Evolutionary conservation across 192 early-diverging fungal genomes (phyloP).

Genomic region (Geranomyces michiganensis): DNA sequence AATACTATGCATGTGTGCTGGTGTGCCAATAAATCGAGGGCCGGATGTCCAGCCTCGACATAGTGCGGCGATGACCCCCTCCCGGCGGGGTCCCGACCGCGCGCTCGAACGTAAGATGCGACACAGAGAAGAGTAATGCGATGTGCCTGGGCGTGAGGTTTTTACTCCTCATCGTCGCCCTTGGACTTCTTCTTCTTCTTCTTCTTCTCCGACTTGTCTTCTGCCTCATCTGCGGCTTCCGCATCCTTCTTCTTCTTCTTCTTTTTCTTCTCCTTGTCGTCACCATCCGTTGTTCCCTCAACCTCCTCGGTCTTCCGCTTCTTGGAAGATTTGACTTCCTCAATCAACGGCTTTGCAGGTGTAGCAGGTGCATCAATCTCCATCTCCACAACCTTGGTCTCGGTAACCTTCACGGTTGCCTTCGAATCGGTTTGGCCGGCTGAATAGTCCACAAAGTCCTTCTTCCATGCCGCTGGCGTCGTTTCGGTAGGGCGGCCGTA

Average conservation of each 20-base stretch:
- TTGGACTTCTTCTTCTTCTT: conserved; percentile 45
- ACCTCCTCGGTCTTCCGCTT: conserved; percentile 48
- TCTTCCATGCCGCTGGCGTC: conserved; percentile 81
- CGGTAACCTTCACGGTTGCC: neutral
- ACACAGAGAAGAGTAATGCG: too few relatives aligned
- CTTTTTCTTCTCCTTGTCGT: conserved; percentile 44
- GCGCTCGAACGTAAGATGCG: too few relatives aligned
- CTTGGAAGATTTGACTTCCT: conserved; percentile 40
- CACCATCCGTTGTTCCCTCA: conserved; percentile 20
- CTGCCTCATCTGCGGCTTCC: conserved; percentile 24
- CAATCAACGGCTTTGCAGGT: conserved; percentile 38
- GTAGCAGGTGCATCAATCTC: conserved; percentile 10
- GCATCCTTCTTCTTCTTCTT: conserved; percentile 45
- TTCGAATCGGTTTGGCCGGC: conserved; percentile 31
- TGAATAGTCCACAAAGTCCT: conserved; percentile 54
- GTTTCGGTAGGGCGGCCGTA: conserved; percentile 90
- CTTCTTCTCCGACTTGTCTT: conserved; percentile 27
- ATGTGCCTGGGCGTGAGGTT: too few relatives aligned
- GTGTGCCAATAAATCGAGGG: too few relatives aligned
- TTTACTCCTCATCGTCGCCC: conserved; percentile 10
- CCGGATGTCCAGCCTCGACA: too few relatives aligned
- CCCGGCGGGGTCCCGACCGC: too few relatives aligned
- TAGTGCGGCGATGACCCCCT: too few relatives aligned
- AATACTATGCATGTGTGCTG: too few relatives aligned
- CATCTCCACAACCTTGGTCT: conserved; percentile 18